Percentiles rank a stretch among this genome's conserved stretches.
phyloP scores from a whole-genome alignment of 2,329 filamentous ascomycete species.

The Ascochyta viciae-villosae region DNA sequence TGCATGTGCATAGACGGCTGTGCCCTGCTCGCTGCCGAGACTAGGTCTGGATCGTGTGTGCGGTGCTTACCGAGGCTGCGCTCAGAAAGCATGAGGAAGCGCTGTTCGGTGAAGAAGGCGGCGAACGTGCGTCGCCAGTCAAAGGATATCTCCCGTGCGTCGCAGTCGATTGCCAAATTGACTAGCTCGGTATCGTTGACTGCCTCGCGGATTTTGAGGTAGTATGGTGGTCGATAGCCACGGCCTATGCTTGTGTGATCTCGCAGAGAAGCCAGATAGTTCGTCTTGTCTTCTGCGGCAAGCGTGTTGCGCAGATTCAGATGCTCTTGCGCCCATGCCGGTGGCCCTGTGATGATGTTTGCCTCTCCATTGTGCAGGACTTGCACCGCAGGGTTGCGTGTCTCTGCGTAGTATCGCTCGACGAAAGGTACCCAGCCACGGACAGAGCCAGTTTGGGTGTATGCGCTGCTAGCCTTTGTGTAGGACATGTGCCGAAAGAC shows the following conservation, averaged over 20 bases:
- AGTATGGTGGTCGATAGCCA: slow-evolving; percentile 29
- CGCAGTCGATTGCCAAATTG: slow-evolving; percentile 22
- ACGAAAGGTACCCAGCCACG: slow-evolving; percentile 31
- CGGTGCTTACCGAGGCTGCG: background rate
- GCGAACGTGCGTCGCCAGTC: slow-evolving; percentile 25
- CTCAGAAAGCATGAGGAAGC: slow-evolving; percentile 15
- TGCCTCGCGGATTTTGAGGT: slow-evolving; percentile 19
- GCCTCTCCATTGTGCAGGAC: slow-evolving; percentile 13
- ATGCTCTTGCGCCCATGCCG: slow-evolving; percentile 24
- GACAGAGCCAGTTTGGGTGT: slow-evolving; percentile 14
- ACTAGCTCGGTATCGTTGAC: slow-evolving; percentile 28
- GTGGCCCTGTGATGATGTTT: slow-evolving; percentile 2
- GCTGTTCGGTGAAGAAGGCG: slow-evolving; percentile 24
- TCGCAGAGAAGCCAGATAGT: slow-evolving; percentile 14
- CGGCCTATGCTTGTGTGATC: slow-evolving; percentile 25
- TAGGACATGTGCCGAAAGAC: slow-evolving; percentile 21
- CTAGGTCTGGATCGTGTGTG: slow-evolving; percentile 19
- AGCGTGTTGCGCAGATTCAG: slow-evolving; percentile 13
- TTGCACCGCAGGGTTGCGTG: slow-evolving; percentile 10
- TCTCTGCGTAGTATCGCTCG: slow-evolving; percentile 24
- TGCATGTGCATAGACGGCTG: slow-evolving; percentile 2
- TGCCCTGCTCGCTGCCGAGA: slow-evolving; percentile 4
- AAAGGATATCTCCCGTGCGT: slow-evolving; percentile 24
- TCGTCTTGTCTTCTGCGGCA: slow-evolving; percentile 5
- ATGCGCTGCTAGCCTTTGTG: background rate